Percentiles rank a stretch among this genome's conserved stretches.
Evolutionary conservation across 1,284 basidiomycete species (phyloP).

Genomic region (Boletus semigastroideus): DNA sequence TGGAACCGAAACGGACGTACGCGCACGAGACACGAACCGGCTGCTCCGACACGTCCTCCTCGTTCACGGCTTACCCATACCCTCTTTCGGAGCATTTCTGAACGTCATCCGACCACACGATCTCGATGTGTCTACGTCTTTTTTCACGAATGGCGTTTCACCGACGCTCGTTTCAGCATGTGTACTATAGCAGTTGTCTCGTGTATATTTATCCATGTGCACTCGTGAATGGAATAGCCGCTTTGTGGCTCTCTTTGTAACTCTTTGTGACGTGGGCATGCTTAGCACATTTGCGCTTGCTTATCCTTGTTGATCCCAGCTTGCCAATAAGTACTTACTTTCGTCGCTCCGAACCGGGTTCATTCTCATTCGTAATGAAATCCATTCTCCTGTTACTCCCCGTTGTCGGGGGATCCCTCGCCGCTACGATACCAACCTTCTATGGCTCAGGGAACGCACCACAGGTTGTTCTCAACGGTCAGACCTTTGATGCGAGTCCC

Average conservation of each 20-base stretch:
- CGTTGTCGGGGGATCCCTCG: constrained; percentile 18
- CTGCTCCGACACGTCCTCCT: constrained; percentile 17
- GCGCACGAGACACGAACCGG: constrained; percentile 12
- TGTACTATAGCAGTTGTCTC: constrained; percentile 2
- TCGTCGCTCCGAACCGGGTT: not conserved
- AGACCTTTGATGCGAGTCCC: constrained; percentile 22
- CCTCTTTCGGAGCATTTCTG: constrained; percentile 21
- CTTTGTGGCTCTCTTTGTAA: no score
- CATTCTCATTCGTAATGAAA: constrained; percentile 16
- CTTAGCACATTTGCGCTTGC: constrained; percentile 12
- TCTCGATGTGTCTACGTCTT: not conserved
- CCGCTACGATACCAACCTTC: constrained; percentile 15
- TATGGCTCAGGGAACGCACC: constrained; percentile 9
- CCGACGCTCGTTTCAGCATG: not conserved
- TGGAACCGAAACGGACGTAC: constrained; percentile 16
- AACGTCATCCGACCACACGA: not conserved
- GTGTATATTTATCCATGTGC: no score
- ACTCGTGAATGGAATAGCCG: no score
- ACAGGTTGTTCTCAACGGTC: constrained; percentile 27
- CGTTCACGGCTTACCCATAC: constrained; percentile 20
- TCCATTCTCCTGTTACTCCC: constrained; percentile 21
- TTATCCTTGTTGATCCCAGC: constrained; percentile 9
- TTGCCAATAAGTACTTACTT: not conserved
- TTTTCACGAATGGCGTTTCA: not conserved
- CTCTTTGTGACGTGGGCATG: no score